Conservation (phyloP, 1,139 yeast genomes). For the Taiozyma sp. region DNA sequence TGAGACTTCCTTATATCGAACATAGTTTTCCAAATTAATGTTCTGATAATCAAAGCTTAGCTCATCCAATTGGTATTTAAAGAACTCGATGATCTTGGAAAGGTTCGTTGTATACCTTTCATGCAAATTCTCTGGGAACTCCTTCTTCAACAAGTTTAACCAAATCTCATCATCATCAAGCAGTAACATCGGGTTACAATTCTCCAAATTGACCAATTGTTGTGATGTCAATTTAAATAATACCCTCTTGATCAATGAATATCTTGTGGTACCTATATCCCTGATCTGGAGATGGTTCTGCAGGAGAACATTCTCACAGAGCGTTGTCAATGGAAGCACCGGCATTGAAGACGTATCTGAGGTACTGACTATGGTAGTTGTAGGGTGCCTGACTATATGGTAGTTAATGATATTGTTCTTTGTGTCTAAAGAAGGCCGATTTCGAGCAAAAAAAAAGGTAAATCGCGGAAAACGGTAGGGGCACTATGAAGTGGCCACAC, state of each 20-base stretch:
- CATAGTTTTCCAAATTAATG: slow-evolving; percentile 15
- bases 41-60: slow-evolving; percentile 8
- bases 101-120: slow-evolving; percentile 15
- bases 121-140: slow-evolving; percentile 39
- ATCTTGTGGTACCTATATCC: slow-evolving; percentile 47
- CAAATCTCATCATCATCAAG: slow-evolving; percentile 53
- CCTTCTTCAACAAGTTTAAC: slow-evolving; percentile 39
- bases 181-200: slow-evolving; percentile 36
- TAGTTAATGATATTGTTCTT: too few species aligned
- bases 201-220: slow-evolving; percentile 44
- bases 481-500: too few species aligned
- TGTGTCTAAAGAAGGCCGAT: too few species aligned
- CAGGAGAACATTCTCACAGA: slow-evolving; percentile 20
- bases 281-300: slow-evolving; percentile 14
- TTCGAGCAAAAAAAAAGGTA: too few species aligned
- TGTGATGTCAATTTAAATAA: slow-evolving; percentile 40
- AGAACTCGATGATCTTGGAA: slow-evolving; percentile 15
- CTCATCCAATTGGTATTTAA: slow-evolving; percentile 14
- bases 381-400: too few species aligned
- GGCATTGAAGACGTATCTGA: not conserved
- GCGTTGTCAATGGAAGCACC: slow-evolving; percentile 14
- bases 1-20: slow-evolving; percentile 10
- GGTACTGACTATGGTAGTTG: too few species aligned
- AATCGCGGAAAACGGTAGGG: too few species aligned
- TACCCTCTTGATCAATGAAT: slow-evolving; percentile 40